These are phyloP conservation scores for Curvularia sp. DNA, from an alignment of 2,329 filamentous ascomycete species.

Conservation along the genomic window DNA sequence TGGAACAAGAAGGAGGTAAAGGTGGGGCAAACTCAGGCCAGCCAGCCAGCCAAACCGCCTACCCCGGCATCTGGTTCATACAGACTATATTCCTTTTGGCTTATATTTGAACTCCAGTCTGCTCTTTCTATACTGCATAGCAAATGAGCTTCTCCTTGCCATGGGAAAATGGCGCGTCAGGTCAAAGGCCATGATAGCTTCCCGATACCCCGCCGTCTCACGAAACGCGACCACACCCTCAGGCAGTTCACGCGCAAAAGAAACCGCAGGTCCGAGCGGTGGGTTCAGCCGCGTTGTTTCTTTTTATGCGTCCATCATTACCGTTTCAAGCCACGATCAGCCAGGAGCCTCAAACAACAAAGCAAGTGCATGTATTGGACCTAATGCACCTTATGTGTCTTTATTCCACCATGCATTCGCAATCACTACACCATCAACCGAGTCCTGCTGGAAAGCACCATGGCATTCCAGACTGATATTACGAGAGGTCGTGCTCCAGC, in stretches of 20 bases:
- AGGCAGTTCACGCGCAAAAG: background rate
- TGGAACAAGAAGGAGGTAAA: background rate
- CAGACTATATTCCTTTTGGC: background rate
- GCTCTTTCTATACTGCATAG: background rate
- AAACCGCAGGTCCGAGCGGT: background rate
- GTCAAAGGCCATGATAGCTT: background rate
- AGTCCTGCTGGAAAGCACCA: conserved; percentile 2
- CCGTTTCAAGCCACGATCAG: background rate
- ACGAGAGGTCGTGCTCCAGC: background rate
- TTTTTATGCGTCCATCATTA: conserved; percentile 4
- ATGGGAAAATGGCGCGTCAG: background rate
- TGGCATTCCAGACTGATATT: background rate
- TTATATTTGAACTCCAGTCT: background rate
- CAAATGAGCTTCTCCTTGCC: background rate
- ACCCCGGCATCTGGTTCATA: no score
- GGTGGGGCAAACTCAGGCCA: background rate
- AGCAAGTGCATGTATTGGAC: conserved; percentile 6
- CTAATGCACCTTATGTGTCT: background rate
- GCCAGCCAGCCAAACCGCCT: background rate
- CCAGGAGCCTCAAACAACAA: conserved; percentile 10
- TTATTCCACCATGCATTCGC: background rate
- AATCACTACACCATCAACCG: background rate
- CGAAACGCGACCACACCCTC: conserved; percentile 7
- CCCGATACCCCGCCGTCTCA: conserved; percentile 1
- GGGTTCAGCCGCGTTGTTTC: background rate